These are phyloP conservation scores for Debaryomycetaceae sp. DNA, from an alignment of 1,139 yeast species.

Conservation along the genomic window DNA sequence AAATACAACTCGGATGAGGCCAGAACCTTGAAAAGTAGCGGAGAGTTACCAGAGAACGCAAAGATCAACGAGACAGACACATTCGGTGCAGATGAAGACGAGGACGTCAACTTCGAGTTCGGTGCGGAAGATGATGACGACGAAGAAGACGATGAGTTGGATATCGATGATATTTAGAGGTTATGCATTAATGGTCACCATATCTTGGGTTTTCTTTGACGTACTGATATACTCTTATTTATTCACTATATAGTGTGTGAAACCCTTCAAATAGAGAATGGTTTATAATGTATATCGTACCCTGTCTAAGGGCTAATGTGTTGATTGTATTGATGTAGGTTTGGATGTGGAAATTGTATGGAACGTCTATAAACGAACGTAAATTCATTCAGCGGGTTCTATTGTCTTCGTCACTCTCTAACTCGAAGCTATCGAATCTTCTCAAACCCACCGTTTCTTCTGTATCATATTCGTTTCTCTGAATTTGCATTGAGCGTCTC, in stretches of 20 bases:
- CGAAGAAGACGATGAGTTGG: conserved; percentile 66
- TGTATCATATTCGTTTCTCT: conserved; percentile 46
- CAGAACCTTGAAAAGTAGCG: conserved; percentile 90
- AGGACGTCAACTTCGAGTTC: conserved; percentile 97
- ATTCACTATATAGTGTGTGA: neutral
- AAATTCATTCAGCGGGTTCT: neutral
- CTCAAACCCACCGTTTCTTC: conserved; percentile 59
- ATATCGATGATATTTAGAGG: conserved; percentile 74
- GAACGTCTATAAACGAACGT: neutral
- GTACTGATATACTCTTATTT: neutral
- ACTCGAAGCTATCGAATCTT: conserved; percentile 60
- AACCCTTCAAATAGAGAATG: neutral
- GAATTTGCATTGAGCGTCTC: conserved; percentile 64
- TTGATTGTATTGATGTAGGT: neutral
- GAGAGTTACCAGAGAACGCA: conserved; percentile 95
- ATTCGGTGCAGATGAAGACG: conserved; percentile 94
- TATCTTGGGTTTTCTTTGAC: neutral
- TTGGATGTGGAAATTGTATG: neutral
- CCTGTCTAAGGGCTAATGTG: neutral
- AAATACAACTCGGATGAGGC: conserved; percentile 98
- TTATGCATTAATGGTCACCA: conserved; percentile 5
- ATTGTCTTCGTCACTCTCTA: conserved; percentile 42
- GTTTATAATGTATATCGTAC: neutral
- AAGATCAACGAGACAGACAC: conserved; percentile 97
- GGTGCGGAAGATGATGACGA: conserved; percentile 89